phyloP scores from a whole-genome alignment of 73 alveolate species.

The Paramecium caudatum region DNA sequence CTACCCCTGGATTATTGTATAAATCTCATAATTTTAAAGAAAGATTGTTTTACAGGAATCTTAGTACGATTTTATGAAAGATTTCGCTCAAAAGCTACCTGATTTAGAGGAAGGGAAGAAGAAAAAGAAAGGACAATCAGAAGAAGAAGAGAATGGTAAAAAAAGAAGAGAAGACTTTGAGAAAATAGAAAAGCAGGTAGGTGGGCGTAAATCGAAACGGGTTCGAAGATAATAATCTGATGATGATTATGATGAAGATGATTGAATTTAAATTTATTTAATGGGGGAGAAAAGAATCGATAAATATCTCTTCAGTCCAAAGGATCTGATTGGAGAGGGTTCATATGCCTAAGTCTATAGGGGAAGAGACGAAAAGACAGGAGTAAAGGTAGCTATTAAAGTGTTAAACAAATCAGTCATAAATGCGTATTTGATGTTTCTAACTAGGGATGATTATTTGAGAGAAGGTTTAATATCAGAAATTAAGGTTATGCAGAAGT shows the following conservation, averaged over 20 bases:
- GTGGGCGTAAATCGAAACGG: slow-evolving; percentile 31
- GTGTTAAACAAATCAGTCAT: slow-evolving; percentile 67
- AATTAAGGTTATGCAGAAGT: slow-evolving; percentile 71
- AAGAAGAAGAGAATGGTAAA: background rate
- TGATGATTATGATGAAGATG: slow-evolving; percentile 64
- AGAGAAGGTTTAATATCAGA: slow-evolving; percentile 73
- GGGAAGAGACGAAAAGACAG: slow-evolving; percentile 76
- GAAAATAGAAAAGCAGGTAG: slow-evolving; percentile 19
- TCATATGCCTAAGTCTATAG: slow-evolving; percentile 75
- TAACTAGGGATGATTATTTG: slow-evolving; percentile 69
- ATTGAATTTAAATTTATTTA: slow-evolving; percentile 41
- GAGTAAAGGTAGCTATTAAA: slow-evolving; percentile 73
- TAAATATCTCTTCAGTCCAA: slow-evolving; percentile 62
- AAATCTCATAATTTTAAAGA: background rate
- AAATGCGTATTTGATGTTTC: slow-evolving; percentile 38
- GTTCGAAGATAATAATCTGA: slow-evolving; percentile 60
- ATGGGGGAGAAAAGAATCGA: slow-evolving; percentile 69
- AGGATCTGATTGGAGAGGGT: slow-evolving; percentile 71
- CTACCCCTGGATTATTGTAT: slow-evolving; percentile 66
- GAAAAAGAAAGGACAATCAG: slow-evolving; percentile 16
- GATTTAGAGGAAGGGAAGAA: slow-evolving; percentile 38
- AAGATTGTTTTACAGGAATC: slow-evolving; percentile 52
- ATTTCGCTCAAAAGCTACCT: slow-evolving; percentile 33
- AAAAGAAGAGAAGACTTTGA: slow-evolving; percentile 24
- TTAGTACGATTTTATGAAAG: slow-evolving; percentile 60